These are phyloP conservation scores for Trifolium pratense DNA, from an alignment of 306 rosid species.

Conservation along the genomic window DNA sequence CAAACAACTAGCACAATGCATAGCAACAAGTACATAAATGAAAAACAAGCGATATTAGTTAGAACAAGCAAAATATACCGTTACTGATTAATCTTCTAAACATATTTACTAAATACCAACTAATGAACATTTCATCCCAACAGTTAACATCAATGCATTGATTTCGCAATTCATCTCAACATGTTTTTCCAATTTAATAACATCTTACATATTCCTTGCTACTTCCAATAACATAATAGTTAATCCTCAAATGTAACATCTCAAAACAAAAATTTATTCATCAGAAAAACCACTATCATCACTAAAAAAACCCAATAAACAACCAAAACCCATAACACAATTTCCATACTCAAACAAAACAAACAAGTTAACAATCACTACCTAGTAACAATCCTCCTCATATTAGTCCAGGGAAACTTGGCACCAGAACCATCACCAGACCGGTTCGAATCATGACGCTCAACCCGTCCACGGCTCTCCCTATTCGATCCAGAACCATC, in stretches of 20 bases:
- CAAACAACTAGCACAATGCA: neutral
- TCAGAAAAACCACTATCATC: neutral
- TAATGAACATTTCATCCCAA: neutral
- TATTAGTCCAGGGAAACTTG: slow-evolving; percentile 82
- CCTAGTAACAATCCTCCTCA: slow-evolving; percentile 55
- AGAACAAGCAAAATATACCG: neutral
- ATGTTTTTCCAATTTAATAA: neutral
- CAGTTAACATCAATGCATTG: neutral
- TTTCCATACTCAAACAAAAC: no score
- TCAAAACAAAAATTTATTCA: slow-evolving; percentile 1
- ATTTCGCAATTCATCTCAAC: neutral
- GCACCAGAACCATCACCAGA: slow-evolving; percentile 50
- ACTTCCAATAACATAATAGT: neutral
- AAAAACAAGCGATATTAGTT: neutral
- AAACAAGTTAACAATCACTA: slow-evolving; percentile 32
- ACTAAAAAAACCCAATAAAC: slow-evolving; percentile 26
- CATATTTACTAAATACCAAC: neutral
- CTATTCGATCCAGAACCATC: neutral
- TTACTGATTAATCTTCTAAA: neutral
- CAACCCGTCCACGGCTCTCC: neutral
- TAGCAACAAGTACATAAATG: slow-evolving; percentile 13
- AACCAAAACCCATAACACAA: no score
- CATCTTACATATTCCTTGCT: neutral
- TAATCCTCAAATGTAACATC: neutral
- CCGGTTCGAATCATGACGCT: neutral